Conservation (phyloP, 1,139 yeast genomes). For the Yarrowia galli region DNA sequence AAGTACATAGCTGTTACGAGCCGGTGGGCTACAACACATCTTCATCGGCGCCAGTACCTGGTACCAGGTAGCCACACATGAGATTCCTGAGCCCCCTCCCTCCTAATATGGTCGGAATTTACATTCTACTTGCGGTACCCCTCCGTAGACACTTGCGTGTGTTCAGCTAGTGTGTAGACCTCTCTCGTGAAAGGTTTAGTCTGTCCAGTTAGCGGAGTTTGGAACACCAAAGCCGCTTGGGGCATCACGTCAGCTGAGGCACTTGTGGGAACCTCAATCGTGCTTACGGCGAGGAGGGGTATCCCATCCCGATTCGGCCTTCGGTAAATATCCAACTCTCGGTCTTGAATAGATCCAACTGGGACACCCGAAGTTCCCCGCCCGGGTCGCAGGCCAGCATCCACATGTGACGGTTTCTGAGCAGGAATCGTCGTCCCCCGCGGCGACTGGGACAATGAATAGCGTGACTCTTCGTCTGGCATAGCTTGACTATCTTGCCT, state of each 20-base stretch:
- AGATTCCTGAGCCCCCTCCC: background rate
- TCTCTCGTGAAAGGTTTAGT: background rate
- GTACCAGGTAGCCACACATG: no score
- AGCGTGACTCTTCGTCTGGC: constrained; percentile 25
- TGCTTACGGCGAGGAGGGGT: background rate
- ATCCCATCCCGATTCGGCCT: background rate
- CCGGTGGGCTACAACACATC: no score
- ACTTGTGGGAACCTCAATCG: background rate
- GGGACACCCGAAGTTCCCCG: constrained; percentile 11
- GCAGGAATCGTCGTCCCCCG: constrained; percentile 6
- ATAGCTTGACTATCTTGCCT: background rate
- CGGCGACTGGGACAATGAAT: constrained; percentile 20
- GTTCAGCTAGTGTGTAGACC: background rate
- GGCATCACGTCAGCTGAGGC: background rate
- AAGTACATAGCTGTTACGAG: no score
- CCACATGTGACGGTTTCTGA: constrained; percentile 7
- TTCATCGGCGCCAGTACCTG: no score
- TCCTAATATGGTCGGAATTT: background rate
- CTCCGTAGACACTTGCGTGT: background rate
- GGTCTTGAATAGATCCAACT: constrained; percentile 1
- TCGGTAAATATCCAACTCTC: constrained; percentile 15
- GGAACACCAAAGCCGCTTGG: background rate
- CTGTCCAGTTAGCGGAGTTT: background rate
- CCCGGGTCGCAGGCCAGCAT: constrained; percentile 18
- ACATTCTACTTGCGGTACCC: background rate